Percentiles rank a stretch among this genome's conserved stretches.
These are phyloP conservation scores for Termitomyces bulborhizus DNA, from an alignment of 768 basidiomycete species.

Conservation along the genomic window DNA sequence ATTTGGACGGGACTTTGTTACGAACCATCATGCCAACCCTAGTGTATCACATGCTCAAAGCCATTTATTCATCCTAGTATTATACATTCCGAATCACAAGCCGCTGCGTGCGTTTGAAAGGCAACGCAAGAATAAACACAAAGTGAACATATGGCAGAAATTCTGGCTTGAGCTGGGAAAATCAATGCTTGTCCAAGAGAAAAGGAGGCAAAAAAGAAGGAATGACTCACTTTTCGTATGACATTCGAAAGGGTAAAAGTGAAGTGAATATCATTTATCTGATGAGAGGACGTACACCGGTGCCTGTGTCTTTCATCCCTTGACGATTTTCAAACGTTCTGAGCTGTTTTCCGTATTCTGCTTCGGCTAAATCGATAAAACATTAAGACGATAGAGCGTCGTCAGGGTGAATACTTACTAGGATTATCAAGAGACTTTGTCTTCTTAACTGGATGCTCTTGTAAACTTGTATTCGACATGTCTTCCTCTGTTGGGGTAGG, in stretches of 20 bases:
- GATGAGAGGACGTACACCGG: slow-evolving; percentile 35
- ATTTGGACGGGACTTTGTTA: slow-evolving; percentile 1
- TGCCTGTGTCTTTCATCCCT: slow-evolving; percentile 37
- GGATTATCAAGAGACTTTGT: slow-evolving; percentile 22
- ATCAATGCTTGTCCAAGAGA: not conserved
- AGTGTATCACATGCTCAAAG: not conserved
- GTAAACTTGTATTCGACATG: slow-evolving; percentile 13
- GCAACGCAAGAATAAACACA: not conserved
- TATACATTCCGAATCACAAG: slow-evolving; percentile 6
- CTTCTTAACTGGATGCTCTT: slow-evolving; percentile 34
- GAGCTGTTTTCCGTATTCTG: slow-evolving; percentile 36
- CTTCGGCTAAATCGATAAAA: slow-evolving; percentile 15
- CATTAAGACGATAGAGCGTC: not conserved
- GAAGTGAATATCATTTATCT: slow-evolving; percentile 24
- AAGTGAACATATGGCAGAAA: not conserved
- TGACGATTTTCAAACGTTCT: slow-evolving; percentile 27
- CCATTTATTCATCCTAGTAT: slow-evolving; percentile 5
- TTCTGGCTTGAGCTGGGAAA: not conserved
- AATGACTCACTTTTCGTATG: slow-evolving; percentile 5
- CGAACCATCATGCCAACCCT: not conserved
- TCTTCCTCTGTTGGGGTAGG: slow-evolving; percentile 5
- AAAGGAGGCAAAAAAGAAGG: not conserved
- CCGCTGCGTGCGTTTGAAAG: not conserved
- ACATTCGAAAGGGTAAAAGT: not conserved
- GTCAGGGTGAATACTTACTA: slow-evolving; percentile 21